Evolutionary conservation across 2,329 filamentous ascomycete species (phyloP).

Genomic region (Parastagonospora nodorum): DNA sequence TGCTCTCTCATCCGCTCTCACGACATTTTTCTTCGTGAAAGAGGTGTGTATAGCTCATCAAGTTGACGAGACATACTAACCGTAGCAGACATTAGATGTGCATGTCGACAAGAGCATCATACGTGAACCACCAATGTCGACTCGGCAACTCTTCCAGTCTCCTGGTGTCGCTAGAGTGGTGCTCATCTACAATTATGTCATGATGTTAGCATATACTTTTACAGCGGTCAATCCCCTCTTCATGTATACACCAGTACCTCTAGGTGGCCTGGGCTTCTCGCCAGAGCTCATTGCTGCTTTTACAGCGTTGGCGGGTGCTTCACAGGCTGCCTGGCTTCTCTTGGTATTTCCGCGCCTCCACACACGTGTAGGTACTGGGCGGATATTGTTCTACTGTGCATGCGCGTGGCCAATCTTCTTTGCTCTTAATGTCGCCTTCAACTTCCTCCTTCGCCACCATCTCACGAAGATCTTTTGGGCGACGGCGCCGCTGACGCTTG

Average conservation of each 20-base stretch:
- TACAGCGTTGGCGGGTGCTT: slow-evolving; percentile 66
- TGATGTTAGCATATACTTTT: slow-evolving; percentile 72
- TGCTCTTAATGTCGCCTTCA: slow-evolving; percentile 57
- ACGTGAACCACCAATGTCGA: slow-evolving; percentile 49
- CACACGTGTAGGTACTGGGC: slow-evolving; percentile 67
- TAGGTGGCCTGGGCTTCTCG: slow-evolving; percentile 70
- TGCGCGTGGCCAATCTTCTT: slow-evolving; percentile 69
- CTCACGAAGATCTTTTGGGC: slow-evolving; percentile 63
- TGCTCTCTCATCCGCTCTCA: slow-evolving; percentile 59
- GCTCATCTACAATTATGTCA: slow-evolving; percentile 67
- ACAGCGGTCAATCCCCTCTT: slow-evolving; percentile 73
- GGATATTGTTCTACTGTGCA: slow-evolving; percentile 64
- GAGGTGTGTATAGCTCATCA: slow-evolving; percentile 51
- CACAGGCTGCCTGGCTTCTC: slow-evolving; percentile 74
- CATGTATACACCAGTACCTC: slow-evolving; percentile 64
- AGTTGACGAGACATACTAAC: slow-evolving; percentile 1
- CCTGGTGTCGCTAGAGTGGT: slow-evolving; percentile 71
- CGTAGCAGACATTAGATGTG: slow-evolving; percentile 37
- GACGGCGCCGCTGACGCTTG: slow-evolving; percentile 50
- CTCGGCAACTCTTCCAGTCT: slow-evolving; percentile 61
- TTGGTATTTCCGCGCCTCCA: slow-evolving; percentile 72
- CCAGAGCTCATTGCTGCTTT: slow-evolving; percentile 68
- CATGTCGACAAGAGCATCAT: slow-evolving; percentile 22
- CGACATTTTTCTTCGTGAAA: slow-evolving; percentile 62
- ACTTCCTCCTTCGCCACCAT: slow-evolving; percentile 59